Conservation (phyloP, 164 flowering plant genomes). For the Magnolia kwangsiensis region DNA sequence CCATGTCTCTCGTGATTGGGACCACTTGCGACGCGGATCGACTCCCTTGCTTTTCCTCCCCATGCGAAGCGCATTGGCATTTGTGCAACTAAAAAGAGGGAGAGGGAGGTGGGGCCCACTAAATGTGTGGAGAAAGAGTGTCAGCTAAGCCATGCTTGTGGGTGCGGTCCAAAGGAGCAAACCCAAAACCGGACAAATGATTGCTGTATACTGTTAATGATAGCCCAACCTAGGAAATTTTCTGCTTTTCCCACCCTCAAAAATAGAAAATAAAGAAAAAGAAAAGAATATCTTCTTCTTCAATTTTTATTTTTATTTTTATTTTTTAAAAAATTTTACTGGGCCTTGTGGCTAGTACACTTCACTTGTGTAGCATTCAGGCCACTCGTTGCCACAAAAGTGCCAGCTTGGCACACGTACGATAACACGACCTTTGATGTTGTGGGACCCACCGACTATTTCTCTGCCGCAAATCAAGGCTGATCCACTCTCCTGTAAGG, state of each 20-base stretch:
- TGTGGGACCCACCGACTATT: too few species aligned
- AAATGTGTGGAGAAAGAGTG: constrained; percentile 14
- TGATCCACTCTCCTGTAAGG: too few species aligned
- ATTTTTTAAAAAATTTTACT: background rate
- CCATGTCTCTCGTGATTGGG: background rate
- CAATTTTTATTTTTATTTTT: background rate
- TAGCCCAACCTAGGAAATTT: constrained; percentile 11
- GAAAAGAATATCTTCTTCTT: background rate
- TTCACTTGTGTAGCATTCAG: too few species aligned
- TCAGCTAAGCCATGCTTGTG: constrained; percentile 23
- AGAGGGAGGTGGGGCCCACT: constrained; percentile 17
- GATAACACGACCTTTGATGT: too few species aligned
- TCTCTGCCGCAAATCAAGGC: too few species aligned
- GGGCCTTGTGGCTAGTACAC: background rate
- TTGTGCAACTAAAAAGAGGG: background rate
- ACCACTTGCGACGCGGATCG: background rate
- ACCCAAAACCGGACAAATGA: constrained; percentile 17
- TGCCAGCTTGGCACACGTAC: background rate
- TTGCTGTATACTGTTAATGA: constrained; percentile 13
- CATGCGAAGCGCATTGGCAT: background rate
- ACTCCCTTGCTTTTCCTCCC: background rate
- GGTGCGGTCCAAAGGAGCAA: constrained; percentile 23
- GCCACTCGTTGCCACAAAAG: background rate
- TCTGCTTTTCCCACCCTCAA: background rate
- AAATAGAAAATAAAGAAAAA: background rate